phyloP scores from a whole-genome alignment of 768 basidiomycete species.

The Podaxis pistillaris region DNA sequence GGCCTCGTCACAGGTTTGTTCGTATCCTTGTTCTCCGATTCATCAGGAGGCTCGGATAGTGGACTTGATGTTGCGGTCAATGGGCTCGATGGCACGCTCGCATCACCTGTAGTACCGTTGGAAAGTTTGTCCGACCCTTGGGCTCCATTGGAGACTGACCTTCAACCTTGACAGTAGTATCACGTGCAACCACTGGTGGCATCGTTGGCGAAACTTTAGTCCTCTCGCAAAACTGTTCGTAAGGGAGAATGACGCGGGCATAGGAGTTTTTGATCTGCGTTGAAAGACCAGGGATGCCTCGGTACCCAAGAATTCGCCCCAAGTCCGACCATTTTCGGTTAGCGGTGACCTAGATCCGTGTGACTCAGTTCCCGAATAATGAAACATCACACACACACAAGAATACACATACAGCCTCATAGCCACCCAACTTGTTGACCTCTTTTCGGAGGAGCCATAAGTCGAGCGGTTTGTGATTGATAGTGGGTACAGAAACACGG shows the following conservation, averaged over 20 bases:
- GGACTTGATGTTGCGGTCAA: conserved; percentile 76
- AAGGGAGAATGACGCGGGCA: conserved; percentile 90
- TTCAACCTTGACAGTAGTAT: conserved; percentile 51
- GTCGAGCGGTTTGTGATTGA: conserved; percentile 91
- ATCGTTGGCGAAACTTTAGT: conserved; percentile 63
- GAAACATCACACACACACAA: conserved; percentile 18
- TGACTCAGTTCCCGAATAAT: conserved; percentile 18
- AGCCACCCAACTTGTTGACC: conserved; percentile 86
- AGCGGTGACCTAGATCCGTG: conserved; percentile 63
- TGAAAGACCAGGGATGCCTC: conserved; percentile 77
- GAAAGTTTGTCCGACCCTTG: conserved; percentile 35
- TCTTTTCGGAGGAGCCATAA: conserved; percentile 92
- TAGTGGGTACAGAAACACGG: conserved; percentile 88
- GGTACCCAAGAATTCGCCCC: conserved; percentile 79
- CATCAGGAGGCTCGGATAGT: conserved; percentile 79
- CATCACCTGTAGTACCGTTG: conserved; percentile 33
- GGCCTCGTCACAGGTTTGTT: conserved; percentile 44
- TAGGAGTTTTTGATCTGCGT: conserved; percentile 91
- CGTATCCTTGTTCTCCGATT: conserved; percentile 59
- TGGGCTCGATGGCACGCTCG: conserved; percentile 71
- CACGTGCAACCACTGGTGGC: conserved; percentile 44
- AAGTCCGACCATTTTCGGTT: conserved; percentile 88
- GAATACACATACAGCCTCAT: conserved; percentile 63
- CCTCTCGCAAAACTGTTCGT: conserved; percentile 83
- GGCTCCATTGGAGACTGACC: conserved; percentile 29